phyloP scores from a whole-genome alignment of 2,329 filamentous ascomycete species.

The Hypoxylon sp. region DNA sequence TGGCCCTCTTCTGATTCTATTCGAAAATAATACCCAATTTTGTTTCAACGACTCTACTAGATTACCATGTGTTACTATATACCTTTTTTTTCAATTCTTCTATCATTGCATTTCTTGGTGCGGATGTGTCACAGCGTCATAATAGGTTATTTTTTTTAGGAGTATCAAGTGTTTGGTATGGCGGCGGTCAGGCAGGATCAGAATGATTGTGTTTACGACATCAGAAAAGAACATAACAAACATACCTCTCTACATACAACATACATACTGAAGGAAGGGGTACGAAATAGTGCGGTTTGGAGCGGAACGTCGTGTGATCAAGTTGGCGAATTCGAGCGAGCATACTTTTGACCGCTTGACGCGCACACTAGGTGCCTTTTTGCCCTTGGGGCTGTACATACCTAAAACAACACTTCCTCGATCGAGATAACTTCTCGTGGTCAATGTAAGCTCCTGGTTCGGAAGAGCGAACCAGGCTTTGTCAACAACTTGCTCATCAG shows the following conservation, averaged over 20 bases:
- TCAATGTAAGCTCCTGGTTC: constrained; percentile 38
- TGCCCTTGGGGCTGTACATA: constrained; percentile 46
- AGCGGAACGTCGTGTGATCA: constrained; percentile 42
- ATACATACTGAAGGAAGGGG: constrained; percentile 39
- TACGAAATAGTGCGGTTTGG: constrained; percentile 43
- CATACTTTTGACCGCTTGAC: constrained; percentile 33
- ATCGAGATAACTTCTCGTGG: constrained; percentile 34
- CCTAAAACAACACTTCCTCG: constrained; percentile 32
- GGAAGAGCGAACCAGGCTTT: constrained; percentile 32
- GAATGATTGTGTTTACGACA: constrained; percentile 44
- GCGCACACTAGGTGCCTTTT: constrained; percentile 33
- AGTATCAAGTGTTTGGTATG: constrained; percentile 38
- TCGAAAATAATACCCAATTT: constrained; percentile 45
- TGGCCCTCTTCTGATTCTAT: constrained; percentile 39
- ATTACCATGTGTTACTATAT: constrained; percentile 50
- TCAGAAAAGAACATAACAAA: constrained; percentile 45
- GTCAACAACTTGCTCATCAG: constrained; percentile 28
- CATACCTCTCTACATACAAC: constrained; percentile 24
- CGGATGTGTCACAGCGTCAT: constrained; percentile 38
- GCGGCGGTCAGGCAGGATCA: constrained; percentile 35
- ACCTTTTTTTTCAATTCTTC: constrained; percentile 38
- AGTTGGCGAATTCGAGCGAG: constrained; percentile 40
- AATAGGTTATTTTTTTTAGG: constrained; percentile 29
- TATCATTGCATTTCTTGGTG: constrained; percentile 41
- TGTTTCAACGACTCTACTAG: constrained; percentile 37